Base-by-base conservation (phyloP, 1,284 basidiomycete genomes). In the Moesziomyces antarcticus region DNA sequence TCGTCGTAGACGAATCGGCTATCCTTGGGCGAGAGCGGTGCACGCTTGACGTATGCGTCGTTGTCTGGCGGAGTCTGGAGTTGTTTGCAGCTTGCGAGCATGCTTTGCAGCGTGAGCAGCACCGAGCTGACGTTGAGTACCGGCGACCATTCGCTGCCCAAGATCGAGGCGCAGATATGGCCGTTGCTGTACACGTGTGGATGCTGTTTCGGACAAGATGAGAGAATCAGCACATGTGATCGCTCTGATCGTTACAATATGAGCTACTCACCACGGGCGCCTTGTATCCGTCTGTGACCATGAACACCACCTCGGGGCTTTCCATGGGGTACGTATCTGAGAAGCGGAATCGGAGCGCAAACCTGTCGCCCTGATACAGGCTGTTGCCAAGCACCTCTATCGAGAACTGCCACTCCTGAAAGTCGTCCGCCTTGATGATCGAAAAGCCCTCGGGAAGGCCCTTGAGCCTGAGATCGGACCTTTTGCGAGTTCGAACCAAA, bases 61-160 rank as follows among this genome's bases (percentile, higher is more conserved):
- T 83, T 82, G 53, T 80, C 82, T 27, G 72, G 74, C 24, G 82
- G 82, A 40, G 63, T 50, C 51, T 81, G 72, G 20, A 79, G 73
- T 56, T 77, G 73, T 46, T 80, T 82, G 37, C 75, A 78, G 50
- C 74, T 78, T 13, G 82, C 82, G 0, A 83, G 75, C 82, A 83
- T 83, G 70, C 77, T 80, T 55, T 83, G 82, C 10, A 83, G 57
- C 5, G 77, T 81, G 49, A 83, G 53, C 16, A 82, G 76, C 25
- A 83, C 68, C 51, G 73, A 73, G 53, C 69, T 71, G n/a, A 75
- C 71, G 47, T 77, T 80, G 37, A 83, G 71, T 6, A 81, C 81
- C 7, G 81, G 81, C 14, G 77, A 78, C 81, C 81, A 83, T 51
- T 80, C 80, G 56, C 57, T 73, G 35, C 73, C 80, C 18, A 83